phyloP scores from a whole-genome alignment of 2,329 filamentous ascomycete species.

The Fusarium pseudoanthophilum region DNA sequence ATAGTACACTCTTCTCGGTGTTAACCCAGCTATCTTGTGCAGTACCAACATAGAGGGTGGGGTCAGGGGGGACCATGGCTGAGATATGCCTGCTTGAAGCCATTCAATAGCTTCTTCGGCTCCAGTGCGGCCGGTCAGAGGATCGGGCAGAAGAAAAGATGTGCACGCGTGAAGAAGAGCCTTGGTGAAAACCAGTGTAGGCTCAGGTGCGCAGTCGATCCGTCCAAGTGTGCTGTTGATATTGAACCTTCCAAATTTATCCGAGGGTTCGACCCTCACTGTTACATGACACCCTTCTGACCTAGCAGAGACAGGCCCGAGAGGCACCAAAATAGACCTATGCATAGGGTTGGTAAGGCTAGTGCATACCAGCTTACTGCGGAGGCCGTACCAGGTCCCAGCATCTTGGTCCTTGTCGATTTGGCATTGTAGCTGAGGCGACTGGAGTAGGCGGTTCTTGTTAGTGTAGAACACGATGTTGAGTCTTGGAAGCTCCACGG shows the following conservation, averaged over 20 bases:
- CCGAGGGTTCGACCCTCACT: slow-evolving; percentile 46
- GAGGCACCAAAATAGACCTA: slow-evolving; percentile 64
- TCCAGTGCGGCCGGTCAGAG: slow-evolving; percentile 68
- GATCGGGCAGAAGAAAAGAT: slow-evolving; percentile 66
- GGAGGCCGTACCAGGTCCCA: slow-evolving; percentile 69
- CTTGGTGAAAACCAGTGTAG: slow-evolving; percentile 63
- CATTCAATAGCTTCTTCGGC: slow-evolving; percentile 66
- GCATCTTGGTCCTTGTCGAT: slow-evolving; percentile 68
- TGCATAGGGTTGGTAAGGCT: slow-evolving; percentile 54
- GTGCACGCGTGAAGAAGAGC: slow-evolving; percentile 70
- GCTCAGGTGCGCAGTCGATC: slow-evolving; percentile 67
- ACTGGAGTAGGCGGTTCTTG: slow-evolving; percentile 54
- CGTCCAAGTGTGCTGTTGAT: slow-evolving; percentile 66
- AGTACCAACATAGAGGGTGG: slow-evolving; percentile 9
- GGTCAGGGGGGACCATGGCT: slow-evolving; percentile 57
- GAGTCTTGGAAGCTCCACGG: slow-evolving; percentile 62
- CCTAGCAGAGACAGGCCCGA: slow-evolving; percentile 49
- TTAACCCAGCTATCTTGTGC: slow-evolving; percentile 39
- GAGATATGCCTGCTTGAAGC: slow-evolving; percentile 61
- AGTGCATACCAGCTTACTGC: slow-evolving; percentile 68
- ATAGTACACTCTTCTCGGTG: slow-evolving; percentile 50
- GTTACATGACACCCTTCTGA: slow-evolving; percentile 36
- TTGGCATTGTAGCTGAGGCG: slow-evolving; percentile 59
- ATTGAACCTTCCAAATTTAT: slow-evolving; percentile 59
- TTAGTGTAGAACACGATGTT: slow-evolving; percentile 66